Conservation (phyloP, 2,329 filamentous ascomycete genomes). For the Fusarium acutatum region DNA sequence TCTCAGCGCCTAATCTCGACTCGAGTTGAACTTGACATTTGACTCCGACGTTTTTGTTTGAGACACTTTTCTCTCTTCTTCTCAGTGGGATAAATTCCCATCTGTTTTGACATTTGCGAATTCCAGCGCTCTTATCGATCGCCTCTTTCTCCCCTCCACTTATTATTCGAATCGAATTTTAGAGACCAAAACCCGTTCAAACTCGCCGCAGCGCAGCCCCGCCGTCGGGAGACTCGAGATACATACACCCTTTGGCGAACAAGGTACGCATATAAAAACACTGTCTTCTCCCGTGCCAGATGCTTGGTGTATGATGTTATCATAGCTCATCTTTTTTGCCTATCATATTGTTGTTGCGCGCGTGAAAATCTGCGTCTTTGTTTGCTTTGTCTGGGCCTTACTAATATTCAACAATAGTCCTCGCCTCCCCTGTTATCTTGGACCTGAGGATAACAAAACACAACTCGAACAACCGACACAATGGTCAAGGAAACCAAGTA, state of each 20-base stretch:
- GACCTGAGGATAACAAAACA: conserved; percentile 1
- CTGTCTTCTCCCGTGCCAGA: background rate
- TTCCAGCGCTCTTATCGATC: conserved; percentile 7
- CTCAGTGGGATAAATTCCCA: conserved; percentile 11
- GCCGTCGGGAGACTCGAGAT: conserved; percentile 38
- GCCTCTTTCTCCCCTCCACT: conserved; percentile 27
- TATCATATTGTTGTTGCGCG: background rate
- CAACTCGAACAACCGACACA: conserved; percentile 45
- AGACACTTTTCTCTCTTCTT: conserved; percentile 19
- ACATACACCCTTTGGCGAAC: conserved; percentile 31
- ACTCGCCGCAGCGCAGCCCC: conserved; percentile 40
- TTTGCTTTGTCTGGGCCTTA: conserved; percentile 21
- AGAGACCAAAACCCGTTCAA: conserved; percentile 34
- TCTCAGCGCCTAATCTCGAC: conserved; percentile 34
- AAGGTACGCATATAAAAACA: conserved; percentile 36
- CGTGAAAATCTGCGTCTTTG: conserved; percentile 5
- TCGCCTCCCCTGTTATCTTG: conserved; percentile 13
- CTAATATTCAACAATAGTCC: conserved; percentile 35
- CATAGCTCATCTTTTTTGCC: background rate
- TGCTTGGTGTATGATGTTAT: background rate
- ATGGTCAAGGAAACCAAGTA: conserved; percentile 84
- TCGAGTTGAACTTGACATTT: conserved; percentile 19
- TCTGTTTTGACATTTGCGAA: background rate
- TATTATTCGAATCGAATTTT: conserved; percentile 37
- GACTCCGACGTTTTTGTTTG: conserved; percentile 27